These are phyloP conservation scores for Datura wrightii DNA, from an alignment of 257 asterid genomes.

Conservation along the genomic window DNA sequence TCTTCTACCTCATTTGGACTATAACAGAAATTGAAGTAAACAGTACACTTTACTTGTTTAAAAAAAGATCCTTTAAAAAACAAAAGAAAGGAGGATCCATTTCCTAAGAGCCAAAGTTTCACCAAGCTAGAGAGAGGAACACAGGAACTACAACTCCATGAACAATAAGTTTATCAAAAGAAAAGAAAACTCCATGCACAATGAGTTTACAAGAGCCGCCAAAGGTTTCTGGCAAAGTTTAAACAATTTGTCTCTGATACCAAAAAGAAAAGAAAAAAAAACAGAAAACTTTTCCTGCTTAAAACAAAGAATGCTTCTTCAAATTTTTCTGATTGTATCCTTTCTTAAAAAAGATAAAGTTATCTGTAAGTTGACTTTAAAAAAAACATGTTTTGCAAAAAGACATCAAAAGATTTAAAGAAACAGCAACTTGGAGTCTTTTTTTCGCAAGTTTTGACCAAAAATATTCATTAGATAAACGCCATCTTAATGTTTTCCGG, in stretches of 20 bases:
- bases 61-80: background rate
- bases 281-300: background rate
- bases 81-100: background rate
- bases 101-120: background rate
- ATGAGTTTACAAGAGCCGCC: background rate
- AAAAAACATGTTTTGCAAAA: background rate
- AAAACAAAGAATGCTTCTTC: background rate
- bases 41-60: background rate
- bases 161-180: background rate
- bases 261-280: background rate
- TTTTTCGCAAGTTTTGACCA: background rate
- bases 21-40: background rate
- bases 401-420: background rate
- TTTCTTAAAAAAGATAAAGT: background rate
- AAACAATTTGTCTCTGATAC: background rate
- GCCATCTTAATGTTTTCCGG: constrained; percentile 1
- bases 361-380: constrained; percentile 1
- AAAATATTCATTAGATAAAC: background rate
- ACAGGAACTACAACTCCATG: background rate
- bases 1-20: background rate
- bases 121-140: background rate
- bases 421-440: background rate
- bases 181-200: background rate
- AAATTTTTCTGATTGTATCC: background rate
- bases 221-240: too few species aligned